These are phyloP conservation scores for Erodium texanum DNA, from an alignment of 441 rosid genomes.

Conservation along the genomic window DNA sequence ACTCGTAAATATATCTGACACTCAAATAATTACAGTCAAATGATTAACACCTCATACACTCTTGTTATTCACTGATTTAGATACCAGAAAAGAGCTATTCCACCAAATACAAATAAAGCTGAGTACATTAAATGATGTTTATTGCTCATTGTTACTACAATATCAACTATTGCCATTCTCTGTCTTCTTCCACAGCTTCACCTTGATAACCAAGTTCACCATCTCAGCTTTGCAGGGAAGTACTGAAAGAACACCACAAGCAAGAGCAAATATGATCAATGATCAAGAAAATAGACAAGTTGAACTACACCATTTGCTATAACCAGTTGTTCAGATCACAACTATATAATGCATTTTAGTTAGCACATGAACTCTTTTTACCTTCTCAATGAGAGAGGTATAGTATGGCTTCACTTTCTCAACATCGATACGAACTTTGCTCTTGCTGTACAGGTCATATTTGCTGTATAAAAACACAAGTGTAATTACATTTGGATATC, in stretches of 20 bases:
- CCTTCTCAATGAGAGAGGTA: conserved; percentile 66
- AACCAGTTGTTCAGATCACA: too few relatives aligned
- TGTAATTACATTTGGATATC: background rate
- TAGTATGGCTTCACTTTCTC: conserved; percentile 78
- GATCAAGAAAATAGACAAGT: too few relatives aligned
- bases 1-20: too few relatives aligned
- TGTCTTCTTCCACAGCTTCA: background rate
- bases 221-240: conserved; percentile 4
- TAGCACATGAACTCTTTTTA: conserved; percentile 3
- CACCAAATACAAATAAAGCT: background rate
- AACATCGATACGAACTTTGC: conserved; percentile 48
- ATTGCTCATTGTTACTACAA: background rate
- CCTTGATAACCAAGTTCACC: background rate
- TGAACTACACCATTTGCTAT: too few relatives aligned
- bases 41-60: background rate
- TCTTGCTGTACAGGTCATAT: conserved; percentile 86
- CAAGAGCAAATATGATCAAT: background rate
- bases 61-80: background rate
- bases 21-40: too few relatives aligned
- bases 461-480: conserved; percentile 36
- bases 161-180: background rate
- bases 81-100: background rate
- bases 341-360: too few relatives aligned
- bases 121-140: background rate
- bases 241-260: background rate